Evolutionary conservation across 257 asterid species (phyloP).

Genomic region (Capsicum rhomboideum): DNA sequence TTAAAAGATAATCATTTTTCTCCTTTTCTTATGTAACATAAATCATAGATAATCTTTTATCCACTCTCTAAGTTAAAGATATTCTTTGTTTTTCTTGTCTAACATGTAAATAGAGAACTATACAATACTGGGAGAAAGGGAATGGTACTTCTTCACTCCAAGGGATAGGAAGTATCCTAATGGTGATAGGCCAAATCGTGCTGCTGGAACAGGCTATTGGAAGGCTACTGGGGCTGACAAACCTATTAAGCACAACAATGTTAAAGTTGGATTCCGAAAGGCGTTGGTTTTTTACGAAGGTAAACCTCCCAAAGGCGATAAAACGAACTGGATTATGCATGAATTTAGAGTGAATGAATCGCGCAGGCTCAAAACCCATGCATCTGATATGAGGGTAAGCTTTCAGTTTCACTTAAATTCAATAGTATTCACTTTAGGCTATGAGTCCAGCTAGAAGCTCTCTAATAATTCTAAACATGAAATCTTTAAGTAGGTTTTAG

Average conservation of each 20-base stretch:
- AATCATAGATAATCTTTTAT: neutral
- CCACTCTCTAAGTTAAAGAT: neutral
- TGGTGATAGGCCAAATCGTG: conserved; percentile 12
- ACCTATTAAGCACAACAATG: neutral
- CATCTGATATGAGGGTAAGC: conserved; percentile 16
- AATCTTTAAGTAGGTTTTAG: neutral
- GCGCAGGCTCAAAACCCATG: neutral
- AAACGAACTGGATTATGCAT: conserved; percentile 23
- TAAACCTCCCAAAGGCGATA: conserved; percentile 8
- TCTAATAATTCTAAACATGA: neutral
- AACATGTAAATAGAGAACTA: neutral
- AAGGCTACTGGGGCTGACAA: conserved; percentile 18
- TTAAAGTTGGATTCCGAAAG: conserved; percentile 9
- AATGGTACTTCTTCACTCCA: conserved; percentile 18
- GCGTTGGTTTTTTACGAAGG: conserved; percentile 12
- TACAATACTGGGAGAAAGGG: neutral
- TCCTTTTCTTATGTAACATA: neutral
- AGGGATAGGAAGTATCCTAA: conserved; percentile 9
- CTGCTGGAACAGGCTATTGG: conserved; percentile 10
- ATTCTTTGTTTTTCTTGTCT: neutral
- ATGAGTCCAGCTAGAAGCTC: neutral
- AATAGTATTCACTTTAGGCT: neutral
- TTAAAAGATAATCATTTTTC: neutral
- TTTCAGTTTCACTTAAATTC: neutral
- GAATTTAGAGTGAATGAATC: conserved; percentile 7